Base-by-base conservation (phyloP, 1,284 basidiomycete species). In the Cutaneotrichosporon spelunceum region DNA sequence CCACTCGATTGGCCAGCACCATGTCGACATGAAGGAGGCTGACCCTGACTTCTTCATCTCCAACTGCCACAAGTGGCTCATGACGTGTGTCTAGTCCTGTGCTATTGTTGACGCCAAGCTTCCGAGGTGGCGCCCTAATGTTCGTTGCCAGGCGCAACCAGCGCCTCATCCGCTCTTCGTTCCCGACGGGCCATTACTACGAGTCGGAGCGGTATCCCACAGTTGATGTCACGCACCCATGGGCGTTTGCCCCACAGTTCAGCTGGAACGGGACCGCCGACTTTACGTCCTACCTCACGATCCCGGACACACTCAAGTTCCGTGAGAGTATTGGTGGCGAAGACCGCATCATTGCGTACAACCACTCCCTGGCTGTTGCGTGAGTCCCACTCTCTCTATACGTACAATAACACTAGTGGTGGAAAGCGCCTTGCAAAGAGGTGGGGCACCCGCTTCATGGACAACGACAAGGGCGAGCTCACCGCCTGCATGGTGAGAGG, bases 31-130 rank as follows among this genome's bases (percentile, higher is more conserved):
- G 49, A 81, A 80, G 10, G 78, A 82, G 54, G 79, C 81, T 0
- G 80, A 83, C 62, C 88, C 88, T 8, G 91, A 93, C 76, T 92
- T 92, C 73, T 91, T 87, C 85, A 80, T 89, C 21, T 87, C 88
- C 84, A 91, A 91, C 72, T 87, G 86, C 67, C 89, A 92, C 79
- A 93, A 93, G 74, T 93, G 91, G 91, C 78, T 93, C 3, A 69
- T 73, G 69, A 66, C 70, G 73, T 72, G 54, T 11, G 30, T 33
- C 30, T 33, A 33, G 30, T 33, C 13, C 13, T 7, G 30, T 33
- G 30, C 30, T 33, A 60, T 68, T 29, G 3, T 7, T 33, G 30
- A 33, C 11, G 34, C 42, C 10, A 11, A 84, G 85, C 6, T 90
- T 90, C 72, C 83, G 91, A 8, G 82, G 84, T 9, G 85, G 84